These are phyloP conservation scores for Populus davidiana DNA, from an alignment of 345 rosid species.

Conservation along the genomic window DNA sequence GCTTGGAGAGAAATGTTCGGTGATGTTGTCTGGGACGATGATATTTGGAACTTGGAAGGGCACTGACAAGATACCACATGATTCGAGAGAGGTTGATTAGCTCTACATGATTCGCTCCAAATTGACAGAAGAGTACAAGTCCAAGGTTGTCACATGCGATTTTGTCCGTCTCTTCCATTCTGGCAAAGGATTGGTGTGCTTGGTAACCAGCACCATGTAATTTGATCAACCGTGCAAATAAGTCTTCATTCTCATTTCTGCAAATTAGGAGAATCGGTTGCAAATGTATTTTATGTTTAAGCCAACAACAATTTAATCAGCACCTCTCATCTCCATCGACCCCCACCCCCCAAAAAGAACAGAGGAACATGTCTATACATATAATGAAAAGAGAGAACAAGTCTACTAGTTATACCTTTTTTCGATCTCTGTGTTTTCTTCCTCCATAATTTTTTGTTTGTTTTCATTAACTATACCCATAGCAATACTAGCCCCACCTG, in stretches of 20 bases:
- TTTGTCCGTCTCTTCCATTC: background rate
- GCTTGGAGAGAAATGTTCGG: constrained; percentile 37
- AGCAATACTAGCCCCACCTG: too few relatives aligned
- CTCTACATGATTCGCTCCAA: background rate
- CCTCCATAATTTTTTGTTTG: too few relatives aligned
- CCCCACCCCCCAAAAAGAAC: too few relatives aligned
- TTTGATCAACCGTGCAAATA: background rate
- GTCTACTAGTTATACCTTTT: too few relatives aligned
- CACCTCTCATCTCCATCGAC: background rate
- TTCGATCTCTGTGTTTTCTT: too few relatives aligned
- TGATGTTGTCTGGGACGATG: constrained; percentile 65
- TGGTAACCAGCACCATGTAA: background rate
- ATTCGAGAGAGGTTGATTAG: background rate
- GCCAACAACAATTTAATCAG: background rate
- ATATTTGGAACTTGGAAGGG: constrained; percentile 64
- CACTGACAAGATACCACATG: constrained; percentile 26
- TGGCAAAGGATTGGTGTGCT: background rate
- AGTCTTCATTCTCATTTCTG: background rate
- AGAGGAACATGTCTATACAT: too few relatives aligned
- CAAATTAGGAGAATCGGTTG: background rate
- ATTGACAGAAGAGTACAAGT: background rate
- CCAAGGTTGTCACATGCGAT: background rate
- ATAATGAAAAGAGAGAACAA: too few relatives aligned
- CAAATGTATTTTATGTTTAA: background rate
- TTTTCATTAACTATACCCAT: too few relatives aligned